Conservation (phyloP, 2,329 filamentous ascomycete species). For the Chrysoporthe austroafricana region DNA sequence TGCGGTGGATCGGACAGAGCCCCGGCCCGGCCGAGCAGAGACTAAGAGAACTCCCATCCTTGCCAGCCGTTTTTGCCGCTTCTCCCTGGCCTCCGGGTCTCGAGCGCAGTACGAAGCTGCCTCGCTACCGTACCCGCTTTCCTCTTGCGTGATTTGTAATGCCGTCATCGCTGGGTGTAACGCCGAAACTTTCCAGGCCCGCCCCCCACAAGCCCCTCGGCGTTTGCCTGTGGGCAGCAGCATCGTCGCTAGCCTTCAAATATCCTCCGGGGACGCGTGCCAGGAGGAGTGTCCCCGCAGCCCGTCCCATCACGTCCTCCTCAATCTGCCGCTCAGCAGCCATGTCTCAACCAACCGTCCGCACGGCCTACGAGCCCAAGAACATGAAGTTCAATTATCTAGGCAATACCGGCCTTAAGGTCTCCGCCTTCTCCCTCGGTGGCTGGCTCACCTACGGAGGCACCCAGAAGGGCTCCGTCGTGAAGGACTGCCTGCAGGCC, state of each 20-base stretch:
- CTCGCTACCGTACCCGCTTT: neutral
- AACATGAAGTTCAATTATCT: constrained; percentile 74
- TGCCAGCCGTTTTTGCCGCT: too few relatives aligned
- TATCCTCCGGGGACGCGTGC: neutral
- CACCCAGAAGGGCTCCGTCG: constrained; percentile 42
- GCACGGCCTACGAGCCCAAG: constrained; percentile 36
- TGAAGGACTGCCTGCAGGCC: constrained; percentile 49
- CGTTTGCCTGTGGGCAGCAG: neutral
- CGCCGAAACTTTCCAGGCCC: constrained; percentile 15
- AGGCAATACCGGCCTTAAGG: constrained; percentile 72
- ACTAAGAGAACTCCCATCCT: too few relatives aligned
- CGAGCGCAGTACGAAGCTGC: neutral
- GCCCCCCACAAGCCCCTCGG: constrained; percentile 10
- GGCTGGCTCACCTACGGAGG: constrained; percentile 74
- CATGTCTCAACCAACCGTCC: constrained; percentile 28
- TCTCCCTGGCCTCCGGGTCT: too few relatives aligned
- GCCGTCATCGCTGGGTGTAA: constrained; percentile 25
- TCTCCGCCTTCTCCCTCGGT: constrained; percentile 73
- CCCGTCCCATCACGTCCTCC: neutral
- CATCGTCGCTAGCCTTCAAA: neutral
- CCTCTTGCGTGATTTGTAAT: constrained; percentile 19
- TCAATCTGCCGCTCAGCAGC: constrained; percentile 10
- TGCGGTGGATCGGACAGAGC: too few relatives aligned
- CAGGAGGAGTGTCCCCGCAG: neutral
- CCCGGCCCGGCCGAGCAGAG: too few relatives aligned